Evolutionary conservation across 2,329 filamentous ascomycete genomes (phyloP).

Genomic region (Raffaelea albimanens): DNA sequence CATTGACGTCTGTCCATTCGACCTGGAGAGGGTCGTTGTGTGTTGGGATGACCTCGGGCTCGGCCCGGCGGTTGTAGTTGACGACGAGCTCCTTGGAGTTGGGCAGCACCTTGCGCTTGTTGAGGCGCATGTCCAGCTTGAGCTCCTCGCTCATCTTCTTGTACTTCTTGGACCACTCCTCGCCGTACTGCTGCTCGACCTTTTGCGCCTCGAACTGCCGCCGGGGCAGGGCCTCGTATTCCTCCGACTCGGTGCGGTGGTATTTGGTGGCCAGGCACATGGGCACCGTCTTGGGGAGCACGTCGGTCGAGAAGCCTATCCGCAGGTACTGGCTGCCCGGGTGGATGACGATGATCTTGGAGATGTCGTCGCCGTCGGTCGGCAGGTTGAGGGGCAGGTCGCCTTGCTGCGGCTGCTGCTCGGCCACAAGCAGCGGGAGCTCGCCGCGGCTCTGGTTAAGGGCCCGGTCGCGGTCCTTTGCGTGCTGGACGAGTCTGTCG

Average conservation of each 20-base stretch:
- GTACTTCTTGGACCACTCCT: conserved; percentile 70
- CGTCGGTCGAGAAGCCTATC: conserved; percentile 92
- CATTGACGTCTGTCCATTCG: conserved; percentile 82
- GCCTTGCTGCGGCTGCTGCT: conserved; percentile 50
- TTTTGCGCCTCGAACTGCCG: conserved; percentile 53
- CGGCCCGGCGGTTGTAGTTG: conserved; percentile 82
- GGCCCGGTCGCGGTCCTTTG: conserved; percentile 79
- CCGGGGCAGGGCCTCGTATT: conserved; percentile 67
- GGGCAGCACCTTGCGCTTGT: conserved; percentile 91
- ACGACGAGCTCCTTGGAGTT: conserved; percentile 94
- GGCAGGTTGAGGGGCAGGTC: conserved; percentile 39
- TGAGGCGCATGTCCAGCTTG: conserved; percentile 80
- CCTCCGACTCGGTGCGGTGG: conserved; percentile 71
- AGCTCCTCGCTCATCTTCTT: conserved; percentile 76
- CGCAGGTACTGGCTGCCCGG: conserved; percentile 91
- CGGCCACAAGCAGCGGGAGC: conserved; percentile 48
- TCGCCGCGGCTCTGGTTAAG: conserved; percentile 63
- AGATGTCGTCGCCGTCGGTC: conserved; percentile 59
- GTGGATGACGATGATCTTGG: conserved; percentile 91
- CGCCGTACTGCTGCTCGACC: conserved; percentile 74
- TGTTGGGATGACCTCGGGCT: conserved; percentile 78
- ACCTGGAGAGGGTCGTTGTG: conserved; percentile 92
- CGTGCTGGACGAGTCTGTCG: conserved; percentile 73
- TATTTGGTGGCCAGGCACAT: conserved; percentile 84
- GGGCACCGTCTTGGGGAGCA: conserved; percentile 84